Evolutionary conservation across 2,329 filamentous ascomycete genomes (phyloP).

Genomic region (Pleoardoris graminearum): DNA sequence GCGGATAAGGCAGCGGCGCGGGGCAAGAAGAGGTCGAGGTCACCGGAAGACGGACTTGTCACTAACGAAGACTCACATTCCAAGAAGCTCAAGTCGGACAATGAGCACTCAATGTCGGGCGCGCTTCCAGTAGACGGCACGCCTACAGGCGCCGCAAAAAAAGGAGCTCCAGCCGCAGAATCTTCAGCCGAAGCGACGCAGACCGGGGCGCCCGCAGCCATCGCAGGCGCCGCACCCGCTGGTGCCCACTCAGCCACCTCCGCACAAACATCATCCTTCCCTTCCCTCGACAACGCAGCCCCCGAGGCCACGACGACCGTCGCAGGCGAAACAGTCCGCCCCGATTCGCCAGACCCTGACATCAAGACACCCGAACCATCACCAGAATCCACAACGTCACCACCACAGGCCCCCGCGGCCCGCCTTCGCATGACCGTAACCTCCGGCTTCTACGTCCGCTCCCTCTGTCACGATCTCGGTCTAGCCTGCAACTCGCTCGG

Average conservation of each 20-base stretch:
- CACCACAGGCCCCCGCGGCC: slow-evolving; percentile 64
- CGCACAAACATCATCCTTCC: neutral
- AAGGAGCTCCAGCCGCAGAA: neutral
- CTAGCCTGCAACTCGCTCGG: slow-evolving; percentile 78
- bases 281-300: neutral
- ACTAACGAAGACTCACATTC: slow-evolving; percentile 13
- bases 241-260: neutral
- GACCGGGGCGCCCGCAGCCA: slow-evolving; percentile 8
- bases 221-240: slow-evolving; percentile 9
- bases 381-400: neutral
- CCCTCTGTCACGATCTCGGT: slow-evolving; percentile 89
- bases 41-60: slow-evolving; percentile 15
- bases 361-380: slow-evolving; percentile 4
- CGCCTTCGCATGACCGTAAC: slow-evolving; percentile 89
- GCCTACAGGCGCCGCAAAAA: neutral
- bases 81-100: slow-evolving; percentile 31
- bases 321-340: neutral
- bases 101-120: slow-evolving; percentile 40
- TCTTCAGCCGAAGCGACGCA: neutral
- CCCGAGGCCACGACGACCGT: neutral
- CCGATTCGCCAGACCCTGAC: neutral
- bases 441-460: slow-evolving; percentile 95
- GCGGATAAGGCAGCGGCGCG: slow-evolving; percentile 35
- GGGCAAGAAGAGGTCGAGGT: slow-evolving; percentile 24
- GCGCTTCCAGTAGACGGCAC: slow-evolving; percentile 26